phyloP scores from a whole-genome alignment of 148 eudicot genomes.

The Agrostemma githago region DNA sequence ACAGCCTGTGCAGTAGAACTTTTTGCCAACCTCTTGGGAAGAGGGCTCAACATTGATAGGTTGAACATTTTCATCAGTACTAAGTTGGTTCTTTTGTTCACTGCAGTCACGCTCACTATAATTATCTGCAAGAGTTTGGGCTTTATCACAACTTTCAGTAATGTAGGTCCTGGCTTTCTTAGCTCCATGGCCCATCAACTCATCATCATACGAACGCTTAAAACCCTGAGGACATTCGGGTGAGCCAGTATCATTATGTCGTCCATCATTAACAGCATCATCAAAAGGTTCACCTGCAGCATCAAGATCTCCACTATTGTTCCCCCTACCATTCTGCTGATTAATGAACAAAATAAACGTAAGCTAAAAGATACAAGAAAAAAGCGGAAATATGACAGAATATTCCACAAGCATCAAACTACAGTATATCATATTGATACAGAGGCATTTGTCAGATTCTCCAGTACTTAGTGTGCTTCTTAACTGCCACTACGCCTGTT shows the following conservation, averaged over 20 bases:
- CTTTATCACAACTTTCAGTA: slow-evolving; percentile 38
- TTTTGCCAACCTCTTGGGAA: slow-evolving; percentile 21
- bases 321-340: slow-evolving; percentile 14
- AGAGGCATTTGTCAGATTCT: not conserved
- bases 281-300: slow-evolving; percentile 19
- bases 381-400: not conserved
- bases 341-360: slow-evolving; percentile 1
- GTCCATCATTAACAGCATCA: slow-evolving; percentile 22
- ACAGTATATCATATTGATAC: not conserved
- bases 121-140: slow-evolving; percentile 20
- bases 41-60: slow-evolving; percentile 14
- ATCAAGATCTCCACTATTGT: slow-evolving; percentile 20
- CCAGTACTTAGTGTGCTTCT: not conserved
- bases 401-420: not conserved
- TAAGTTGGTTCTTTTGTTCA: slow-evolving; percentile 18
- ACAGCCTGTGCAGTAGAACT: slow-evolving; percentile 65
- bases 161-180: slow-evolving; percentile 34
- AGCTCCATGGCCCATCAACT: slow-evolving; percentile 33
- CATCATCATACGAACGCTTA: slow-evolving; percentile 46
- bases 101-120: slow-evolving; percentile 13
- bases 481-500: too few species aligned
- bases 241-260: slow-evolving; percentile 22
- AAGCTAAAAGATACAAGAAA: slow-evolving; percentile 16
- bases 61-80: slow-evolving; percentile 25
- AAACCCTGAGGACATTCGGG: slow-evolving; percentile 34